These are phyloP conservation scores for Candida ovalis DNA, from an alignment of 805 yeast genomes.

Conservation along the genomic window DNA sequence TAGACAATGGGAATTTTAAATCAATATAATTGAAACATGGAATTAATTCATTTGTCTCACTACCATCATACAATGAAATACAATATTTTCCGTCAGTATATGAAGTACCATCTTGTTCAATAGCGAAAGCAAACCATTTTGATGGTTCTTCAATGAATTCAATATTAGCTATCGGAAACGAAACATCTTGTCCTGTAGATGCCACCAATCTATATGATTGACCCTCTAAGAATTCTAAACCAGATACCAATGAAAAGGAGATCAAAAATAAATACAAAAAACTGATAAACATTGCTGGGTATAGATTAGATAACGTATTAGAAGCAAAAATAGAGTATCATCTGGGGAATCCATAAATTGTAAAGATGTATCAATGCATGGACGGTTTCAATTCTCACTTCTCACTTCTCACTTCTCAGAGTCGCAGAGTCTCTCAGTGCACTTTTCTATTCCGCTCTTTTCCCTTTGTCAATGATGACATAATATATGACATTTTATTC, in stretches of 20 bases:
- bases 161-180: conserved; percentile 9
- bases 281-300: not conserved
- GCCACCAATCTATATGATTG: conserved; percentile 5
- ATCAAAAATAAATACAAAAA: not conserved
- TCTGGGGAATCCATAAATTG: too few relatives aligned
- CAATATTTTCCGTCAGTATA: conserved; percentile 16
- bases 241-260: not conserved
- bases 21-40: conserved; percentile 24
- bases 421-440: too few relatives aligned
- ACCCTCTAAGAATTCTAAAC: not conserved
- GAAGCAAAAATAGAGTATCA: too few relatives aligned
- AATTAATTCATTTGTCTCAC: not conserved
- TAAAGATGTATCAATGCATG: too few relatives aligned
- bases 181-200: conserved; percentile 2
- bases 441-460: too few relatives aligned
- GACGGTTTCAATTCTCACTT: too few relatives aligned
- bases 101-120: not conserved
- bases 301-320: too few relatives aligned
- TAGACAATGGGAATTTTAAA: conserved; percentile 17
- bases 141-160: not conserved
- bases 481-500: too few relatives aligned
- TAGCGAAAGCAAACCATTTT: conserved; percentile 6
- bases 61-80: conserved; percentile 10
- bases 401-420: too few relatives aligned
- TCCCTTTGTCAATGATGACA: too few relatives aligned